A percentile compares a stretch with the other conserved stretches of the same genome.
Evolutionary conservation across 169 alveolate genomes (phyloP).

Genomic region (Neospora caninum): DNA sequence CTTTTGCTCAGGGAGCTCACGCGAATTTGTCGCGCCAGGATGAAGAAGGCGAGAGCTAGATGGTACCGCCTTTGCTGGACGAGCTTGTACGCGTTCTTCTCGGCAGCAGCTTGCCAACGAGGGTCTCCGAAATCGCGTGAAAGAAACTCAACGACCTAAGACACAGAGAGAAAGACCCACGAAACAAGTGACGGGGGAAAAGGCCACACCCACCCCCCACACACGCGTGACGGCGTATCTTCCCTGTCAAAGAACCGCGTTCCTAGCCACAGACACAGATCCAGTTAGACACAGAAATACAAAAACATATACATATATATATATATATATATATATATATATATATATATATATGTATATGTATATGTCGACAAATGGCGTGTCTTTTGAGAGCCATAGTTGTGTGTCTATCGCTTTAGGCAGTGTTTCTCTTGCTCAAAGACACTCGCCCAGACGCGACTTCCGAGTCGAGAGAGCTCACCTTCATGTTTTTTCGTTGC

Average conservation of each 20-base stretch:
- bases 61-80: conserved; percentile 41
- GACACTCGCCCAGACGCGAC: too few relatives aligned
- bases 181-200: background rate
- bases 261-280: too few relatives aligned
- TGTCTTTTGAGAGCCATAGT: background rate
- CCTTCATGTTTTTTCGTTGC: conserved; percentile 19
- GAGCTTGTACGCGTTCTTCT: conserved; percentile 49
- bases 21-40: conserved; percentile 30
- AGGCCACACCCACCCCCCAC: background rate
- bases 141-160: conserved; percentile 49
- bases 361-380: background rate
- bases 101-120: conserved; percentile 47
- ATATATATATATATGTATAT: background rate
- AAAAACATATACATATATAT: background rate
- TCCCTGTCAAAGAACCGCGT: background rate
- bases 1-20: conserved; percentile 5
- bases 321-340: background rate
- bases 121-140: conserved; percentile 24
- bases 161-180: background rate
- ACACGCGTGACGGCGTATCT: background rate
- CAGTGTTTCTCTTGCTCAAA: too few relatives aligned
- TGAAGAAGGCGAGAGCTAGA: conserved; percentile 50
- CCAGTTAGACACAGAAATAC: too few relatives aligned
- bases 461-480: too few relatives aligned
- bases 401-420: too few relatives aligned